A percentile compares a stretch with the other conserved stretches of the same genome.
phyloP scores from a whole-genome alignment of 1,284 basidiomycete species.

The Uromyces viciae-fabae region DNA sequence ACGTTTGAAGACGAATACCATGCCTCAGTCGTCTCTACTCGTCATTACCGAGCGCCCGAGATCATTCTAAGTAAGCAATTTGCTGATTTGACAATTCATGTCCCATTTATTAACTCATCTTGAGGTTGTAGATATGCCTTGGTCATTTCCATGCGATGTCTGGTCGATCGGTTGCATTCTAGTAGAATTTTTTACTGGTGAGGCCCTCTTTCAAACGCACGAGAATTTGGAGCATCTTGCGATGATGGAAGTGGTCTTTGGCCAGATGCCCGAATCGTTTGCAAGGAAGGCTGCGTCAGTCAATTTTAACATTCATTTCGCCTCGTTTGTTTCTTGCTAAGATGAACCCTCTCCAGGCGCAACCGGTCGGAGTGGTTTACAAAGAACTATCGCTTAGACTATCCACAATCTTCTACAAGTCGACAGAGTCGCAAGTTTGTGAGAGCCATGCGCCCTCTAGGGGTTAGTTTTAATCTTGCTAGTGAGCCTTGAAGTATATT shows the following conservation, averaged over 20 bases:
- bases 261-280: constrained; percentile 85
- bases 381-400: constrained; percentile 74
- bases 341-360: constrained; percentile 58
- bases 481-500: too few species aligned
- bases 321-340: neutral
- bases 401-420: constrained; percentile 79
- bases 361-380: constrained; percentile 91
- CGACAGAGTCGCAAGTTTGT: constrained; percentile 93
- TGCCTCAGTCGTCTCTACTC: constrained; percentile 91
- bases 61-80: constrained; percentile 80
- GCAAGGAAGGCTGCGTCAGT: constrained; percentile 57
- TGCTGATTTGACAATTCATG: neutral
- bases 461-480: constrained; percentile 59
- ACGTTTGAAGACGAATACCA: constrained; percentile 99
- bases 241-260: constrained; percentile 99
- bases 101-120: neutral
- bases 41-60: constrained; percentile 98
- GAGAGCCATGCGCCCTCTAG: constrained; percentile 72
- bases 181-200: constrained; percentile 96
- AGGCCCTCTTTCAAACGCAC: constrained; percentile 88
- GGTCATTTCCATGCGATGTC: constrained; percentile 97
- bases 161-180: constrained; percentile 99
- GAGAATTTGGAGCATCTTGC: constrained; percentile 98
- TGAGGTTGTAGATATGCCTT: constrained; percentile 70
- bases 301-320: neutral